Conservation (phyloP, 352 stramenopile genomes). For the Achlya hypogyna region DNA sequence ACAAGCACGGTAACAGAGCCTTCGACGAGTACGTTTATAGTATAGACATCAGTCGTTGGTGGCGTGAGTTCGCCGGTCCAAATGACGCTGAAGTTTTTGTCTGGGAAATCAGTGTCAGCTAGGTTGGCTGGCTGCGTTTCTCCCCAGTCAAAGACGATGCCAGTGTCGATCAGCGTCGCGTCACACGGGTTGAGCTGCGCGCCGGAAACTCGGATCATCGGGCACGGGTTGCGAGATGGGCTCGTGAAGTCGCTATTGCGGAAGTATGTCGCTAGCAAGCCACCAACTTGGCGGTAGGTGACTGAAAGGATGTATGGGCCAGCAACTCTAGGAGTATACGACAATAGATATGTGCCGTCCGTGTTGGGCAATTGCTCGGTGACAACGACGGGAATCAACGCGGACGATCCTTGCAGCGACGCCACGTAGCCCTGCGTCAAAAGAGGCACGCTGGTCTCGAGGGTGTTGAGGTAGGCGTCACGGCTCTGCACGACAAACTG, state of each 20-base stretch:
- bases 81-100: conserved; percentile 63
- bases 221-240: conserved; percentile 24
- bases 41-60: conserved; percentile 45
- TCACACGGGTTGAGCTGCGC: conserved; percentile 20
- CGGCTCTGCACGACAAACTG: conserved; percentile 82
- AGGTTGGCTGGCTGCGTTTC: conserved; percentile 3
- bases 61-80: conserved; percentile 56
- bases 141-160: conserved; percentile 85
- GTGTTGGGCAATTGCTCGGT: conserved; percentile 61
- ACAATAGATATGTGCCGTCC: conserved; percentile 75
- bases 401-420: conserved; percentile 27
- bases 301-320: conserved; percentile 80
- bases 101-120: conserved; percentile 35
- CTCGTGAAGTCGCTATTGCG: conserved; percentile 76
- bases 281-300: conserved; percentile 62
- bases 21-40: conserved; percentile 74
- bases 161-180: conserved; percentile 58
- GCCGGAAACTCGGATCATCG: conserved; percentile 23
- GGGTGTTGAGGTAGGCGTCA: conserved; percentile 87
- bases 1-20: conserved; percentile 70
- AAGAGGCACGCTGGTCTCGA: conserved; percentile 73
- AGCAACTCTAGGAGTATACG: conserved; percentile 67
- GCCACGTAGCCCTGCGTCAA: conserved; percentile 43
- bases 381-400: conserved; percentile 36
- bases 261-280: conserved; percentile 89